Evolutionary conservation across 2,329 filamentous ascomycete genomes (phyloP), one percentile per base, ranked within the genome.

Genomic region (Blumeriella jaapii): DNA sequence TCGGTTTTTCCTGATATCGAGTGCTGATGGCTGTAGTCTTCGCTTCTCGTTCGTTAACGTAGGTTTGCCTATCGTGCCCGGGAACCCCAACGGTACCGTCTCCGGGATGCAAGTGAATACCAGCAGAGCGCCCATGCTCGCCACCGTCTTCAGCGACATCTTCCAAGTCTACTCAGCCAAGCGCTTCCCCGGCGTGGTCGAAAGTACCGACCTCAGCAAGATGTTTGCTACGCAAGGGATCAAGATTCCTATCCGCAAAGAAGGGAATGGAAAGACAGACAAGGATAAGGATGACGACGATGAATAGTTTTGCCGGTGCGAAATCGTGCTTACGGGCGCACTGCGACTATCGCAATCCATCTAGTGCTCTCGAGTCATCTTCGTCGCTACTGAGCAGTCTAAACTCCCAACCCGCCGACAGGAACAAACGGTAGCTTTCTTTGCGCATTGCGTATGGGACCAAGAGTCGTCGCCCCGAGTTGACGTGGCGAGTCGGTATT

Each of bases 141-240:
- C 89, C 1, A 81, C 78, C 6, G 79, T 77, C 50, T 96, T 89
- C 60, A 93, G 83, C 30, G 82, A 93, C 4, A 70, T 77, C 2
- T 96, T 98, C 65, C 83, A 85, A 35, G 91, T 98, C 18, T 96
- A 81, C 61, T 93, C 84, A 2, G 91, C 91, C 30, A 98, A 98
- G 69, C 95, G 95, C 54, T 98, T 98, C 59, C 91, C 91, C 0
- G 91, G 91, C 25, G 91, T 98, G 1, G 94, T 93, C 39, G 89
- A 96, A 57, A 93, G 82, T 58, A 98, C 91, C 0, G 62, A 76
- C 3, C 64, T 96, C 12, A 95, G 87, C 68, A 94, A 93, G 59
- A 83, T 77, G 42, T 96, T 98, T 61, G 89, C 91, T 3, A 69
- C 74, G 1, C 91, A 98, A 54, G 91, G 91, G 15, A 93, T 94